These are phyloP conservation scores for Neurospora tetrasperma DNA, from an alignment of 495 filamentous ascomycete species.

Conservation along the genomic window DNA sequence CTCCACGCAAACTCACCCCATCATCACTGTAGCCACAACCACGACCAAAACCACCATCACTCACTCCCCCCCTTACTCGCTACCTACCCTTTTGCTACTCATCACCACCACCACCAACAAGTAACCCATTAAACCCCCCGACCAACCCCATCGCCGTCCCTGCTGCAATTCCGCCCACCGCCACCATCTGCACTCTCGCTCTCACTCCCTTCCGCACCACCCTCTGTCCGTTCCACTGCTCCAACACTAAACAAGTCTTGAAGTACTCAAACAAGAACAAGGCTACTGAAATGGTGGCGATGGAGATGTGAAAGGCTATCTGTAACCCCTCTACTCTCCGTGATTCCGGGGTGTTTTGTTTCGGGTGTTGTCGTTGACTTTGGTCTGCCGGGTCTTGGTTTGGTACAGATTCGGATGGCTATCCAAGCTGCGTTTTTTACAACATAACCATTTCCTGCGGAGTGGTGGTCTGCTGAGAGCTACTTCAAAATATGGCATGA, in stretches of 20 bases:
- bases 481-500: not conserved
- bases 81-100: not conserved
- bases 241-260: slow-evolving; percentile 34
- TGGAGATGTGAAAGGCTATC: not conserved
- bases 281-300: not conserved
- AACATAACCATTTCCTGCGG: not conserved
- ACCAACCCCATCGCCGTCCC: slow-evolving; percentile 36
- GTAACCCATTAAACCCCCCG: slow-evolving; percentile 13
- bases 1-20: not conserved
- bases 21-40: not conserved
- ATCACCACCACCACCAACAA: not conserved
- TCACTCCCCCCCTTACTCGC: not conserved
- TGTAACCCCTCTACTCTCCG: not conserved
- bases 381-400: not conserved
- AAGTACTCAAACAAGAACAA: slow-evolving; percentile 36
- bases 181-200: slow-evolving; percentile 32
- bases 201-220: slow-evolving; percentile 15
- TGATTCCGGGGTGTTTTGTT: not conserved
- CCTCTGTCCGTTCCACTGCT: slow-evolving; percentile 16
- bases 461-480: not conserved
- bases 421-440: too few relatives aligned
- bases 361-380: not conserved
- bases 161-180: slow-evolving; percentile 32
- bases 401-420: too few relatives aligned
- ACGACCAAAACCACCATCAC: not conserved